Base-by-base conservation (phyloP, 345 rosid species). In the Populus tremula region DNA sequence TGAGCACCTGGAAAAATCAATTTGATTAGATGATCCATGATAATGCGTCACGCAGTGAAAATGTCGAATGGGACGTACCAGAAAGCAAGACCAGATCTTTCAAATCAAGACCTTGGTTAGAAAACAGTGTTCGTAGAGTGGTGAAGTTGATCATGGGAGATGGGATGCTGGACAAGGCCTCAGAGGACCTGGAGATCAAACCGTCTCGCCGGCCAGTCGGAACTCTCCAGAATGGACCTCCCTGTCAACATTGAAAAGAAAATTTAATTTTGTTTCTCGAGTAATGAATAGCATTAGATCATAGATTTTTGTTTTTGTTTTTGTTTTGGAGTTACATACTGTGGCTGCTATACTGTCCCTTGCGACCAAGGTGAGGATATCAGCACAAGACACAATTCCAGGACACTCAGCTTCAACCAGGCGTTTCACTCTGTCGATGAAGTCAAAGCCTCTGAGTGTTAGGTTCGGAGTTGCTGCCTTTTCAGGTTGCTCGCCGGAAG, bases 201-300 rank as follows among this genome's bases (percentile, higher is more conserved):
- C 94, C 96, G 12, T 94, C 96, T 83, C 94, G 84, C 76, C 97
- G 71, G 1, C 94, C 96, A 0, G 98, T 90, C 4, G 97, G 97
- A 69, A 92, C 97, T 23, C 73, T 82, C 96, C 97, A 94, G 7
- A 21, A 87, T 13, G 97, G 97, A 70, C 96, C 97, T 70, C 93
- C 96, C 92, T 90, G 63, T 82, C 62, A 54, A 3, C 20, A 76
- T 8, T 11, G 10, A 20, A 53, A 53, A 18, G 13, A 0, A 53
- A 53, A 53, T 53, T 20, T 53, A 53, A 7, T 18, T 53, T 6
- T 53, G 67, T 62, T 62, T 23, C 25, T 20, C 27, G 5, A n/a
- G 27, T 20, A 8, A 59, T n/a, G 8, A 6, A 59, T 20, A 20
- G 9, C 3, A 31, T 41, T 21, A 43, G 36, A 39, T 12, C 14